These are phyloP conservation scores for Fusarium bactridioides DNA, from an alignment of 2,329 filamentous ascomycete genomes.

Conservation along the genomic window DNA sequence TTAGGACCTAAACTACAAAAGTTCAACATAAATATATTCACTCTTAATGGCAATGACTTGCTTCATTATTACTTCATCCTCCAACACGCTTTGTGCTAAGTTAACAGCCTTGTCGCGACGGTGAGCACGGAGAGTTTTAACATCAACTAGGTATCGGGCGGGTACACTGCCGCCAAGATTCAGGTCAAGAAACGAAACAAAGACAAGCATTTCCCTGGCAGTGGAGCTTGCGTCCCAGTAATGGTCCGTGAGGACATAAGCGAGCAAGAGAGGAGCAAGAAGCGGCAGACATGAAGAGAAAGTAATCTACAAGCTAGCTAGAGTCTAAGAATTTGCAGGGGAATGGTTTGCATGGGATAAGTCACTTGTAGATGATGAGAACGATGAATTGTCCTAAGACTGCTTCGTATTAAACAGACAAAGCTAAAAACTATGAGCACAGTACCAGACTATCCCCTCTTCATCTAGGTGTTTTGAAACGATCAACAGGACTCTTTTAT, in stretches of 20 bases:
- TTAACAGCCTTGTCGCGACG: neutral
- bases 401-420: constrained; percentile 22
- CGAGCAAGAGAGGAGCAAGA: neutral
- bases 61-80: neutral
- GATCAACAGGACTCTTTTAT: constrained; percentile 24
- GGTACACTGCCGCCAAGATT: neutral
- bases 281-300: accelerated
- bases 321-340: accelerated
- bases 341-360: no score
- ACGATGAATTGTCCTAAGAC: neutral
- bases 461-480: constrained; percentile 15
- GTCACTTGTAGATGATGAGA: neutral
- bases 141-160: neutral
- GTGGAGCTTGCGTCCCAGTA: neutral
- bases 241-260: no score
- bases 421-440: constrained; percentile 25
- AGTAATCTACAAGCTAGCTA: no score
- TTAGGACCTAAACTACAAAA: no score
- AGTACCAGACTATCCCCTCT: constrained; percentile 25
- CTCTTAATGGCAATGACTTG: no score
- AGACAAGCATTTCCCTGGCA: neutral
- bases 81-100: neutral
- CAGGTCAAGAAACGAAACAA: neutral
- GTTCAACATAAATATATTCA: accelerated
- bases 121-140: neutral